Base-by-base conservation (phyloP, 257 asterid species). In the Scutellaria baicalensis region DNA sequence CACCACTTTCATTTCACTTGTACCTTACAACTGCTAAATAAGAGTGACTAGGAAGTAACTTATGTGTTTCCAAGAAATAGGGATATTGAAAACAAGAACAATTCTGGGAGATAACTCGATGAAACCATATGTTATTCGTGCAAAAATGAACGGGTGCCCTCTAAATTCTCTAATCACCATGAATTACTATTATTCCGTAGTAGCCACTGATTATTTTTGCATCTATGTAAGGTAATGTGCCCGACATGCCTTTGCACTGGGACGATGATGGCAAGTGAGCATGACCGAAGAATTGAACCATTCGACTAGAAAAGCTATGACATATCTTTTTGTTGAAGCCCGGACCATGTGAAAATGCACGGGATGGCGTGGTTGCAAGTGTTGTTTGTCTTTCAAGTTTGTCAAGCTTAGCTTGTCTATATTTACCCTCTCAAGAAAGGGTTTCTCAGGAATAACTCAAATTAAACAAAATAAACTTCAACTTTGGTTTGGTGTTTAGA, bases 171-270 rank as follows among this genome's bases (percentile, higher is more conserved):
- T 14, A 65, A 31, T 35, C 70, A 16, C 8, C 33, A 16, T 45
- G 38, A 16, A 21, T 8, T 11, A 14, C 61, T 36, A 48, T 59
- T 7, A 5, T 45, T 27, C 18, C 36, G 4, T 14, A 43, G 11
- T n/a, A n/a, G 23, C n/a, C 11, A 23, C 27, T 31, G 38, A 20
- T 72, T 23, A 9, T 9, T 13, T 43, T 43, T 71, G 66, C 6
- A 3, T 45, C 10, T 40, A 35, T 60, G 23, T 38, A 52, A 91
- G 97, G 97, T 89, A 44, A 89, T 92, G 97, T 92, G 96, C 65
- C 96, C 97, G 0, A 90, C 98, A 16, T 93, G 97, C 85, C 83
- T 93, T 2, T 88, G 96, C 90, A 93, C 98, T 0, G 98, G 98
- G 74, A 84, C 90, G 97, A 81, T 87, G 66, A 88, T 93, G 98